Conservation (phyloP, 2,329 filamentous ascomycete genomes). For the Phialophora verrucosa region DNA sequence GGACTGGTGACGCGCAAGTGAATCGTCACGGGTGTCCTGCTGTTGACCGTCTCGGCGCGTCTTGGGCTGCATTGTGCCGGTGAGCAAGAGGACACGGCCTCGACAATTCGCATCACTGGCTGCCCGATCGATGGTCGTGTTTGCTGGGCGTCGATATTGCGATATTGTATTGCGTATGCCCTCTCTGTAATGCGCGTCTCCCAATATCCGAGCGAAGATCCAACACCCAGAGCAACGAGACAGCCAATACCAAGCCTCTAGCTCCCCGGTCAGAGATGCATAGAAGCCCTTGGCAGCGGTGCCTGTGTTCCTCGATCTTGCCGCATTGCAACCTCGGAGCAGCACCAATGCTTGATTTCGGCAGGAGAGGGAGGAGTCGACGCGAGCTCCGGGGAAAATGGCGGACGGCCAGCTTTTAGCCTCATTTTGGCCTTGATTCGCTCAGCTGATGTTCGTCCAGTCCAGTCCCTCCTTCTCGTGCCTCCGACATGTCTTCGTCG, state of each 20-base stretch:
- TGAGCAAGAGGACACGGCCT: neutral
- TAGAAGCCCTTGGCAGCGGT: slow-evolving; percentile 4
- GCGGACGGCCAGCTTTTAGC: slow-evolving; percentile 7
- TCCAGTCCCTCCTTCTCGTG: neutral
- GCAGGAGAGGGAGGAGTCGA: slow-evolving; percentile 1
- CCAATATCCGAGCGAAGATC: neutral
- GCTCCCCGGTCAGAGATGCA: slow-evolving; percentile 3
- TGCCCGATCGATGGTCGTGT: neutral
- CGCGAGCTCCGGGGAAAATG: neutral
- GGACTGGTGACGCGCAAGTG: neutral
- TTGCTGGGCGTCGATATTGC: neutral
- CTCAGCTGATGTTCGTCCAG: slow-evolving; percentile 7
- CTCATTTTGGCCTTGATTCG: slow-evolving; percentile 11
- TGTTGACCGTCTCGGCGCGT: neutral
- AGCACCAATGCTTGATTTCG: slow-evolving; percentile 8
- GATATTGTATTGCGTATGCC: neutral
- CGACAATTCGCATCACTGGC: neutral
- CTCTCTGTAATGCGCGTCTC: neutral
- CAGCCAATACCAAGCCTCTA: slow-evolving; percentile 7
- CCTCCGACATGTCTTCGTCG: slow-evolving; percentile 16
- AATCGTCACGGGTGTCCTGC: neutral
- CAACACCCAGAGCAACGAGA: neutral
- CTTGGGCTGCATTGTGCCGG: neutral
- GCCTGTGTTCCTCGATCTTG: slow-evolving; percentile 8
- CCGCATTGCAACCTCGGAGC: slow-evolving; percentile 17